These are phyloP conservation scores for Porcisia deanei DNA, from an alignment of 208 protist species.

Conservation along the genomic window DNA sequence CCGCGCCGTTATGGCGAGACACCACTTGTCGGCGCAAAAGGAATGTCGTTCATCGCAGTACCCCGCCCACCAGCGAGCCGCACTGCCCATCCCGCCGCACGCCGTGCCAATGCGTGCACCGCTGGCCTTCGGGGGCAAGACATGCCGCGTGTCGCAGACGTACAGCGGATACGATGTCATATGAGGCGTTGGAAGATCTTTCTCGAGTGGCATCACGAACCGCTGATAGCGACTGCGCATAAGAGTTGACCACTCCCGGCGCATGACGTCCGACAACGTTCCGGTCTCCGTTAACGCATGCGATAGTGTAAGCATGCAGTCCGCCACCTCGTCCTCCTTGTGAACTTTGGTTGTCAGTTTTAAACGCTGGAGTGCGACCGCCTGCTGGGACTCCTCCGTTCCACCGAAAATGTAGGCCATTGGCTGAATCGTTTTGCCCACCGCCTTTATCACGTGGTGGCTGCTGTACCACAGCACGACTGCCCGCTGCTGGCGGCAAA, in stretches of 20 bases:
- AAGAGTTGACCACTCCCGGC: constrained; percentile 39
- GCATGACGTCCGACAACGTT: constrained; percentile 14
- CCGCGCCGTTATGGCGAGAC: constrained; percentile 25
- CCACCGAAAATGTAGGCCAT: constrained; percentile 46
- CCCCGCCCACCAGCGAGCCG: constrained; percentile 37
- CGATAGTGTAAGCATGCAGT: constrained; percentile 10
- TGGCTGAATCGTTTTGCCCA: constrained; percentile 43
- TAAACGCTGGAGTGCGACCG: constrained; percentile 30
- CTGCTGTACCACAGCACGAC: constrained; percentile 42
- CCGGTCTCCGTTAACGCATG: background rate
- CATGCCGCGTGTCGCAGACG: constrained; percentile 41
- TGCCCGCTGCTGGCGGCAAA: constrained; percentile 31
- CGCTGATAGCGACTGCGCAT: constrained; percentile 53
- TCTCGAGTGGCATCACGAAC: constrained; percentile 62
- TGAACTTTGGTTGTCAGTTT: constrained; percentile 40
- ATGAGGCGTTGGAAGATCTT: constrained; percentile 45
- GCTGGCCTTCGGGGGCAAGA: constrained; percentile 18
- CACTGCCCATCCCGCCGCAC: constrained; percentile 11
- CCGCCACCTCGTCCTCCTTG: constrained; percentile 36
- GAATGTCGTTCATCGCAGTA: constrained; percentile 39
- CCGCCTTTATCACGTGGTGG: constrained; percentile 35
- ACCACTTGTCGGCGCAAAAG: constrained; percentile 49
- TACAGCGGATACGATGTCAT: constrained; percentile 42
- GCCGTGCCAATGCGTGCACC: background rate
- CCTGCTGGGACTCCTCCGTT: constrained; percentile 28